Conservation (phyloP, 1,139 yeast genomes). For the Protomyces pachydermus region DNA sequence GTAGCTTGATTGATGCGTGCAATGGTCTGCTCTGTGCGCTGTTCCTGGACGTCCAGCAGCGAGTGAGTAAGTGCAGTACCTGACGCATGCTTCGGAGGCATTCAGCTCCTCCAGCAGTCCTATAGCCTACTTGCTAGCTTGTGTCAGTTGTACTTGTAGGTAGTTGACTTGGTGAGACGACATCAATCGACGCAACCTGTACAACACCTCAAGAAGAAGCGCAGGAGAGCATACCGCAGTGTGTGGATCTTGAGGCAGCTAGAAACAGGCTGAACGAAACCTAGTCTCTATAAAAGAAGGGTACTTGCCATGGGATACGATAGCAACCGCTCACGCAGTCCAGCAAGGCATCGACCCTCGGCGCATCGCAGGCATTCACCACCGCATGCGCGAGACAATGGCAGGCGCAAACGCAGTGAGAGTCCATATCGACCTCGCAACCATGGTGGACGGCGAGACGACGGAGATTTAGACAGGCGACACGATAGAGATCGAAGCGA, state of each 20-base stretch:
- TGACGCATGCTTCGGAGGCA: not conserved
- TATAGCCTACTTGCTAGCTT: not conserved
- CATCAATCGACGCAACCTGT: no score
- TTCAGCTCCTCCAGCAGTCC: not conserved
- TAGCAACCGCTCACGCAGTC: conserved; percentile 25
- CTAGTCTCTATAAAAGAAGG: not conserved
- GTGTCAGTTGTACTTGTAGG: not conserved
- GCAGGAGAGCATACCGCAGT: not conserved
- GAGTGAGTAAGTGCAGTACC: not conserved
- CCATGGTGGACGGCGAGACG: not conserved
- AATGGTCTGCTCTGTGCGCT: conserved; percentile 9
- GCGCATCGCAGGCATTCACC: not conserved
- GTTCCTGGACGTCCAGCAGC: not conserved
- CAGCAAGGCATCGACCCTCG: not conserved
- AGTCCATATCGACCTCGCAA: not conserved
- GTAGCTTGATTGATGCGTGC: conserved; percentile 19
- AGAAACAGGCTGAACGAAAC: not conserved
- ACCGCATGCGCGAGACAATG: not conserved
- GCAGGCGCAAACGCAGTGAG: not conserved
- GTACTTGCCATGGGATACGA: conserved; percentile 4
- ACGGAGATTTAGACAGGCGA: not conserved
- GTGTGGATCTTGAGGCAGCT: not conserved
- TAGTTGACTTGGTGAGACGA: not conserved
- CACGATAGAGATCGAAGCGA: not conserved
- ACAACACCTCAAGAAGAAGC: no score